Percentiles rank a stretch among this genome's conserved stretches.
Conservation (phyloP, 352 stramenopile species). For the Phytophthora citricola region DNA sequence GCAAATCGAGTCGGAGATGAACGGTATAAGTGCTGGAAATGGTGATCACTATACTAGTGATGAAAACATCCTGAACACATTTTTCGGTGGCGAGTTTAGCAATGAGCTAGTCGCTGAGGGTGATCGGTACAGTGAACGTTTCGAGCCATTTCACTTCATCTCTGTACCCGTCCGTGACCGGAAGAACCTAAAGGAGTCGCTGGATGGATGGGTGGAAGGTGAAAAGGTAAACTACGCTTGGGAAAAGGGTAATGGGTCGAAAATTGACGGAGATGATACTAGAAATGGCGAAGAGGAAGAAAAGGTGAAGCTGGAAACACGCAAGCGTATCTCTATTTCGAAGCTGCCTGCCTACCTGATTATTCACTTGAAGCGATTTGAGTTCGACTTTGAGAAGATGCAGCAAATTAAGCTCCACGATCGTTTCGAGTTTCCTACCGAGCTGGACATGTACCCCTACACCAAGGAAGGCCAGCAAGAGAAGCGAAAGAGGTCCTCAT, state of each 20-base stretch:
- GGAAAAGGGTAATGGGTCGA: constrained; percentile 52
- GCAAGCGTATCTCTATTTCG: constrained; percentile 91
- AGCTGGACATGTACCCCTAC: constrained; percentile 91
- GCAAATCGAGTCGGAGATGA: constrained; percentile 92
- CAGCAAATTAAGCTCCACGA: constrained; percentile 95
- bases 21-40: constrained; percentile 56
- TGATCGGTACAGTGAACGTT: constrained; percentile 86
- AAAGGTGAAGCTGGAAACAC: constrained; percentile 89
- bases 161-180: constrained; percentile 89
- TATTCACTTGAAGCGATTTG: constrained; percentile 96
- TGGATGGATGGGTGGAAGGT: constrained; percentile 89
- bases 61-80: constrained; percentile 86
- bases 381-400: constrained; percentile 96
- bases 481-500: constrained; percentile 44
- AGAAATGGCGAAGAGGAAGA: constrained; percentile 40
- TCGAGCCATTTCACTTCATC: constrained; percentile 93
- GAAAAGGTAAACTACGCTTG: constrained; percentile 93
- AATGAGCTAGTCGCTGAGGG: constrained; percentile 93
- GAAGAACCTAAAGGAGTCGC: constrained; percentile 85
- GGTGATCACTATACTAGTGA: constrained; percentile 42
- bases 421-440: constrained; percentile 92
- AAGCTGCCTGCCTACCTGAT: constrained; percentile 91
- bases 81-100: constrained; percentile 92
- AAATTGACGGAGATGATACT: constrained; percentile 24
- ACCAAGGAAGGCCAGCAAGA: constrained; percentile 89